A percentile compares a stretch with the other conserved stretches of the same genome.
Conservation (phyloP, 2,329 filamentous ascomycete genomes). For the Biscogniauxia mediterranea region DNA sequence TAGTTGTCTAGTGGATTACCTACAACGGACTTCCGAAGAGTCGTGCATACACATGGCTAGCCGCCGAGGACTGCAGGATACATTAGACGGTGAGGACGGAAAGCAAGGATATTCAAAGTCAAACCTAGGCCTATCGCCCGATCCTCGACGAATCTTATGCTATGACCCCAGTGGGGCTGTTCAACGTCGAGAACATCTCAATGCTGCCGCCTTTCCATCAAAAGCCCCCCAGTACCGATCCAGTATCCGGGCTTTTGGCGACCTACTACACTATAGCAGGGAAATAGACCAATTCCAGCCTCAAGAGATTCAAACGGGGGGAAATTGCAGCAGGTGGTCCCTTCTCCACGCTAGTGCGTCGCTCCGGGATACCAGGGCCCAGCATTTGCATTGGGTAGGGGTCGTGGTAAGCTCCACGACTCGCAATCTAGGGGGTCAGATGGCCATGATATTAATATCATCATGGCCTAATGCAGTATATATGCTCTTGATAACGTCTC, state of each 20-base stretch:
- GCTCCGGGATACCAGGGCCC: not conserved
- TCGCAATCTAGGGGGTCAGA: not conserved
- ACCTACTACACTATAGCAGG: not conserved
- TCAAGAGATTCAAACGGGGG: not conserved
- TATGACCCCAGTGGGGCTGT: not conserved
- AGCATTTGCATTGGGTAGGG: not conserved
- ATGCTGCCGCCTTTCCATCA: not conserved
- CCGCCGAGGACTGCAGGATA: conserved; percentile 26
- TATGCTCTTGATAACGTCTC: not conserved
- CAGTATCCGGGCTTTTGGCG: not conserved
- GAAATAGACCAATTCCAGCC: not conserved
- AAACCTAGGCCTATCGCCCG: not conserved
- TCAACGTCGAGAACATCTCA: not conserved
- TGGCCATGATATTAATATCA: not conserved
- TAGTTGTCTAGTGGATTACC: conserved; percentile 11
- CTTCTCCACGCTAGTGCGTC: not conserved
- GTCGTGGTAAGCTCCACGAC: not conserved
- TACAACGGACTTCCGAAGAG: conserved; percentile 26
- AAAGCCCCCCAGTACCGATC: not conserved
- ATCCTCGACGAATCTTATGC: not conserved
- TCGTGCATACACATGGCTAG: conserved; percentile 15
- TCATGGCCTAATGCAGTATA: not conserved
- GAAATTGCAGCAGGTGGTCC: not conserved
- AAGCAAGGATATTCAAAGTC: conserved; percentile 9
- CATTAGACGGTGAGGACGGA: conserved; percentile 14